A percentile compares a stretch with the other conserved stretches of the same genome.
phyloP scores from a whole-genome alignment of 2,329 filamentous ascomycete species.

The Colletotrichum magnum region DNA sequence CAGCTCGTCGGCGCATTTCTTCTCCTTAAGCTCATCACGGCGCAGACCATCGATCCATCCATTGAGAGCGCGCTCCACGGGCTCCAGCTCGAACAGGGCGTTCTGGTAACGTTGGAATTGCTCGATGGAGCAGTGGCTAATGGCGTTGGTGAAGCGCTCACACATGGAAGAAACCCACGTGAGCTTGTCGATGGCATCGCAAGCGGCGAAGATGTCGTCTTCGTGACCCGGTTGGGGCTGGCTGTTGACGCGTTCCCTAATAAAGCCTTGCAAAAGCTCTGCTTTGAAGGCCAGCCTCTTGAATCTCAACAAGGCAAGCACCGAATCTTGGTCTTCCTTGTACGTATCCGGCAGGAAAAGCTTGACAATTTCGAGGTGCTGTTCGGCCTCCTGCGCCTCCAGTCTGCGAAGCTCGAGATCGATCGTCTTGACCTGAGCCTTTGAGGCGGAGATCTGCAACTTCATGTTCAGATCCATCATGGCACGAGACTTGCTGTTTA shows the following conservation, averaged over 20 bases:
- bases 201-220: constrained; percentile 84
- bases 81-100: constrained; percentile 88
- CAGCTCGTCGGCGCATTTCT: constrained; percentile 84
- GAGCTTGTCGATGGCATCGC: constrained; percentile 87
- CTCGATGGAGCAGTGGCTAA: constrained; percentile 82
- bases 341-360: constrained; percentile 90
- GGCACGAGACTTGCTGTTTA: constrained; percentile 88
- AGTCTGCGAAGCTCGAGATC: constrained; percentile 89
- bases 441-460: constrained; percentile 89
- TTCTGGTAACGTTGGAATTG: constrained; percentile 85
- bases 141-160: constrained; percentile 84
- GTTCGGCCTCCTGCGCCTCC: constrained; percentile 88
- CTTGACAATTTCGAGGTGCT: constrained; percentile 91
- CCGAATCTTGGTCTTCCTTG: constrained; percentile 83
- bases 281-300: constrained; percentile 92
- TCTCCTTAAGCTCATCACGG: constrained; percentile 87
- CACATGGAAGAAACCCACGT: constrained; percentile 88
- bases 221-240: constrained; percentile 76
- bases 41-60: constrained; percentile 88
- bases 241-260: constrained; percentile 82
- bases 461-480: constrained; percentile 99
- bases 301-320: constrained; percentile 90
- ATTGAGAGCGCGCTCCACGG: constrained; percentile 90
- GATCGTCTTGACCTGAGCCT: constrained; percentile 94
- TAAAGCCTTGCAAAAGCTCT: constrained; percentile 80